A percentile compares a stretch with the other conserved stretches of the same genome.
Evolutionary conservation across 805 yeast genomes (phyloP).

Genomic region (Blastobotrys terrestris): DNA sequence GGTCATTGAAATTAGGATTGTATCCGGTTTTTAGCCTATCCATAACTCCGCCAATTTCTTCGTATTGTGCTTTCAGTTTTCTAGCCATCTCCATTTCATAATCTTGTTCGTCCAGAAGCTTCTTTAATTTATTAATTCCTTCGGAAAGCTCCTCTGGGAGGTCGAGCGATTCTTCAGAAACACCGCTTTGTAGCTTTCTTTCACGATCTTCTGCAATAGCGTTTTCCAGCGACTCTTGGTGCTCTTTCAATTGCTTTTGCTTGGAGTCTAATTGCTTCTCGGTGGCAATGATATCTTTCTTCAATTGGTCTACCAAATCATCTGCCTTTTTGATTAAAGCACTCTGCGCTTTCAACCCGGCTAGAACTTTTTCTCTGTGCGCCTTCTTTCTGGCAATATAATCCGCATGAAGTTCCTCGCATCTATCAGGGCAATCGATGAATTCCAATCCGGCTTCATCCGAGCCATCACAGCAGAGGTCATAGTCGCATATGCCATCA

Average conservation of each 20-base stretch:
- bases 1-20: slow-evolving; percentile 80
- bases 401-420: slow-evolving; percentile 44
- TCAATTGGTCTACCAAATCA: slow-evolving; percentile 17
- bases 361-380: slow-evolving; percentile 18
- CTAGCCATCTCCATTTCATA: not conserved
- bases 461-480: slow-evolving; percentile 86
- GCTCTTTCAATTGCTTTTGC: slow-evolving; percentile 15
- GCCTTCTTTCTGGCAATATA: slow-evolving; percentile 27
- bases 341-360: slow-evolving; percentile 35
- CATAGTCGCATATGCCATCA: slow-evolving; percentile 91
- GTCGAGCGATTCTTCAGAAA: slow-evolving; percentile 4
- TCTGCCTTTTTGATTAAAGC: slow-evolving; percentile 29
- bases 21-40: slow-evolving; percentile 48
- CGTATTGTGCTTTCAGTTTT: slow-evolving; percentile 1
- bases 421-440: slow-evolving; percentile 50
- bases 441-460: slow-evolving; percentile 51
- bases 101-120: slow-evolving; percentile 2
- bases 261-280: slow-evolving; percentile 22
- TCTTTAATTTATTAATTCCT: slow-evolving; percentile 6
- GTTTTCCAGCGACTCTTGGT: slow-evolving; percentile 29
- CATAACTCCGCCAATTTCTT: slow-evolving; percentile 33
- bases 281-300: slow-evolving; percentile 15
- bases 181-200: slow-evolving; percentile 4
- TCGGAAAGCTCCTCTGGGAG: slow-evolving; percentile 14
- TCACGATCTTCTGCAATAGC: slow-evolving; percentile 20